Percentiles rank a stretch among this genome's conserved stretches.
Evolutionary conservation across 495 filamentous ascomycete species (phyloP).

Genomic region (Penicillium verhagenii): DNA sequence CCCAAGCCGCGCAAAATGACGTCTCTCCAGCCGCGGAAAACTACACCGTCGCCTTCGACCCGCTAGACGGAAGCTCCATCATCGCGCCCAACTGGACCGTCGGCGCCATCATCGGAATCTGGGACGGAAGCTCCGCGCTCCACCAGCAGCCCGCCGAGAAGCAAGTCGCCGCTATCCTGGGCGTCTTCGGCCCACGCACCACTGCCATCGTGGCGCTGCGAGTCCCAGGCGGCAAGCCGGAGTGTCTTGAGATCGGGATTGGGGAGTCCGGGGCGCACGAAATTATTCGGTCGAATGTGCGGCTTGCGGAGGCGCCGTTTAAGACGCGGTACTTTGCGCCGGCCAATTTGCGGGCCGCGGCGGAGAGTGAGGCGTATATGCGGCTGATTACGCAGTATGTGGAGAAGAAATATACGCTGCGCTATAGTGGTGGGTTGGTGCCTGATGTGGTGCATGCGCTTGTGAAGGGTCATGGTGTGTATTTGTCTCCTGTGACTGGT

Average conservation of each 20-base stretch:
- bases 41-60: constrained; percentile 57
- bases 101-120: constrained; percentile 52
- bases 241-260: constrained; percentile 46
- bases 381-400: constrained; percentile 40
- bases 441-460: constrained; percentile 53
- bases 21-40: constrained; percentile 26
- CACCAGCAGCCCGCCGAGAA: constrained; percentile 26
- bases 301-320: constrained; percentile 23
- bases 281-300: constrained; percentile 33
- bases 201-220: constrained; percentile 48
- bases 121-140: constrained; percentile 45
- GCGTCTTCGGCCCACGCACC: constrained; percentile 51
- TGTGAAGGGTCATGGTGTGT: constrained; percentile 52
- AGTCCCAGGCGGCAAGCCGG: constrained; percentile 25
- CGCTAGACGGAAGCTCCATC: constrained; percentile 54
- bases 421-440: constrained; percentile 53
- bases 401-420: constrained; percentile 43
- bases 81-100: constrained; percentile 55
- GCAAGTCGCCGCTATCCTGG: constrained; percentile 48
- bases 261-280: constrained; percentile 21
- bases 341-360: constrained; percentile 51
- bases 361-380: constrained; percentile 42
- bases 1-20: neutral
- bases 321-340: constrained; percentile 51
- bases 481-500: constrained; percentile 46